A percentile compares a stretch with the other conserved stretches of the same genome.
Conservation (phyloP, 345 rosid species). For the Salix arbutifolia region DNA sequence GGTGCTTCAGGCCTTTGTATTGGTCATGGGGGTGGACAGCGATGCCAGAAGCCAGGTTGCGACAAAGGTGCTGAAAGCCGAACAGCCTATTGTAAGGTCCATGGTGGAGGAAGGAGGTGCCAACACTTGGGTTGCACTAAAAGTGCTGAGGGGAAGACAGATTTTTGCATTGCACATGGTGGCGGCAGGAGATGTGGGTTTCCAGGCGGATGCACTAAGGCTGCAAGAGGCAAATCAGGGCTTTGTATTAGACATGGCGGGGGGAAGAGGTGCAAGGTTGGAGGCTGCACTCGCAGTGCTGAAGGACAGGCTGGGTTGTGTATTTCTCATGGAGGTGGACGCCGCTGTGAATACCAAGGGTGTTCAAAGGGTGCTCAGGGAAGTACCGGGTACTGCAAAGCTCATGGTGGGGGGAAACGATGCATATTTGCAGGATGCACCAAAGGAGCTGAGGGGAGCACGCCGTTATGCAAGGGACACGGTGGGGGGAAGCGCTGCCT, state of each 20-base stretch:
- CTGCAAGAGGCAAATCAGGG: slow-evolving; percentile 93
- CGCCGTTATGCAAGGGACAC: slow-evolving; percentile 90
- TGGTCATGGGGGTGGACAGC: slow-evolving; percentile 95
- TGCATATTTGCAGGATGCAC: slow-evolving; percentile 88
- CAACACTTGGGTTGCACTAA: slow-evolving; percentile 90
- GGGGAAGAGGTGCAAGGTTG: slow-evolving; percentile 84
- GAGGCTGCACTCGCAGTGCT: slow-evolving; percentile 79
- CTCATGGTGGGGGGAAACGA: slow-evolving; percentile 95
- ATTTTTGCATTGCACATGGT: slow-evolving; percentile 85
- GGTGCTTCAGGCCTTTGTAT: slow-evolving; percentile 92
- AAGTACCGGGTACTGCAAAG: slow-evolving; percentile 89
- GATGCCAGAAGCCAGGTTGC: slow-evolving; percentile 85
- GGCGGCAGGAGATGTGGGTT: slow-evolving; percentile 86
- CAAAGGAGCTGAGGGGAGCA: slow-evolving; percentile 96
- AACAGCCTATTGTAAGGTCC: slow-evolving; percentile 91
- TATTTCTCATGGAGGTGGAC: slow-evolving; percentile 96
- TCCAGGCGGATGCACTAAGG: slow-evolving; percentile 67
- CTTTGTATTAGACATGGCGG: slow-evolving; percentile 95
- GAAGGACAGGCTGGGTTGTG: slow-evolving; percentile 95
- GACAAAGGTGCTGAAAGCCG: slow-evolving; percentile 89
- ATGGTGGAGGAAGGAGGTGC: slow-evolving; percentile 96
- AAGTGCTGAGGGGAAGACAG: slow-evolving; percentile 94
- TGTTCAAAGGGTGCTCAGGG: slow-evolving; percentile 94
- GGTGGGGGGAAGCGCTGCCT: slow-evolving; percentile 97
- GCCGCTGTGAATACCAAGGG: slow-evolving; percentile 59